Evolutionary conservation across 2,329 filamentous ascomycete genomes (phyloP).

Genomic region (Fusarium fujikuroi): DNA sequence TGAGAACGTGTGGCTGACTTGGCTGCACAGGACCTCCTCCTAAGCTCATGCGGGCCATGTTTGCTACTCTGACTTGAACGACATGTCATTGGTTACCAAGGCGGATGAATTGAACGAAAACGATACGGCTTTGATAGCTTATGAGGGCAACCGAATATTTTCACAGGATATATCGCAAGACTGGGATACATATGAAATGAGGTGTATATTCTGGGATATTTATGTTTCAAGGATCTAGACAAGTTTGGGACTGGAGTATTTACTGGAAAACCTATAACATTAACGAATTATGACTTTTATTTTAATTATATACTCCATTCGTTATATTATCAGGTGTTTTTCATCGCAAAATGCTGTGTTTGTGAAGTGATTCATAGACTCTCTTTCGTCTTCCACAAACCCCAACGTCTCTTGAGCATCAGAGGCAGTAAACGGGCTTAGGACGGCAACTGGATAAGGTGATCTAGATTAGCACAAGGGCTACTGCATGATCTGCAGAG

Average conservation of each 20-base stretch:
- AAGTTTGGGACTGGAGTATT: constrained; percentile 18
- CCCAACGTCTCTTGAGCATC: neutral
- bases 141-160: constrained; percentile 9
- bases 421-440: neutral
- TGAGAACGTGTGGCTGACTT: constrained; percentile 48
- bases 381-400: constrained; percentile 4
- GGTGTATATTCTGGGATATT: constrained; percentile 16
- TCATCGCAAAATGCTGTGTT: neutral
- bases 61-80: constrained; percentile 73
- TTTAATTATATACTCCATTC: neutral
- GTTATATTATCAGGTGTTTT: rapidly evolving
- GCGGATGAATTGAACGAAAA: constrained; percentile 20
- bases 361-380: neutral
- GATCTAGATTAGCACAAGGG: neutral
- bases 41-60: constrained; percentile 73
- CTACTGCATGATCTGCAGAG: neutral
- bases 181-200: constrained; percentile 3
- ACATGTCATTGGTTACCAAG: neutral
- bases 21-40: constrained; percentile 68
- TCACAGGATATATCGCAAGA: constrained; percentile 21
- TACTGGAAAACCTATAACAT: constrained; percentile 34
- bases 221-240: constrained; percentile 26
- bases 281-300: constrained; percentile 28
- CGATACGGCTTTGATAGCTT: constrained; percentile 15
- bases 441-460: neutral